Percentiles rank a stretch among this genome's conserved stretches.
phyloP scores from a whole-genome alignment of 768 basidiomycete species.

The Rhodocollybia butyracea region DNA sequence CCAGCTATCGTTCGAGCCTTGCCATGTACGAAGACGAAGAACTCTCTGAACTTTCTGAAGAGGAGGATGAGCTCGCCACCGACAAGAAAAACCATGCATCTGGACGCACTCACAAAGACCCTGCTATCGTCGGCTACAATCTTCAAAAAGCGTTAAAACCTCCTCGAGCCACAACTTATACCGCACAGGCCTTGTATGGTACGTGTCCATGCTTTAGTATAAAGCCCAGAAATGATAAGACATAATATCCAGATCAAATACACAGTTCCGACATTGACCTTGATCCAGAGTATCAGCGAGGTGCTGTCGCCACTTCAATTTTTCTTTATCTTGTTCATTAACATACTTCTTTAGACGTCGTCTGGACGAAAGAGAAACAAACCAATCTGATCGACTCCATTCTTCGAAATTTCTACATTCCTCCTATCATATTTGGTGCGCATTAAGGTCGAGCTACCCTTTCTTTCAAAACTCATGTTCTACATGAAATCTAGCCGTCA shows the following conservation, averaged over 20 bases:
- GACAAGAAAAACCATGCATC: background rate
- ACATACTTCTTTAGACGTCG: constrained; percentile 48
- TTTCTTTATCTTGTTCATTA: background rate
- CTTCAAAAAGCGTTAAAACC: constrained; percentile 47
- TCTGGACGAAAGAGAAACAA: constrained; percentile 78
- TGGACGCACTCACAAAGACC: background rate
- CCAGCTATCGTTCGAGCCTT: too few species aligned
- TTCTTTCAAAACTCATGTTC: background rate
- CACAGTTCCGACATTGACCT: constrained; percentile 59
- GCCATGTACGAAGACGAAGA: constrained; percentile 4
- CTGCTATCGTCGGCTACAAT: constrained; percentile 16
- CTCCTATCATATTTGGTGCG: constrained; percentile 64
- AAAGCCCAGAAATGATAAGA: background rate
- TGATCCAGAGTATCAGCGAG: constrained; percentile 80
- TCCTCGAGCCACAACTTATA: constrained; percentile 61
- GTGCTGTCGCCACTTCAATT: constrained; percentile 24
- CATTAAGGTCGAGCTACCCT: background rate
- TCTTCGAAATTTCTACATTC: constrained; percentile 75
- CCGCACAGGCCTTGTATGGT: constrained; percentile 62
- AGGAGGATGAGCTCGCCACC: constrained; percentile 3
- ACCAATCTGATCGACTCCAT: constrained; percentile 75
- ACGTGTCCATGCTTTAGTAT: constrained; percentile 5
- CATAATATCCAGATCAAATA: constrained; percentile 54
- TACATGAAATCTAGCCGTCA: constrained; percentile 36
- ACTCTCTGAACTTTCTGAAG: background rate